A percentile compares a stretch with the other conserved stretches of the same genome.
Conservation (phyloP, 306 rosid genomes). For the Phaseolus lunatus region DNA sequence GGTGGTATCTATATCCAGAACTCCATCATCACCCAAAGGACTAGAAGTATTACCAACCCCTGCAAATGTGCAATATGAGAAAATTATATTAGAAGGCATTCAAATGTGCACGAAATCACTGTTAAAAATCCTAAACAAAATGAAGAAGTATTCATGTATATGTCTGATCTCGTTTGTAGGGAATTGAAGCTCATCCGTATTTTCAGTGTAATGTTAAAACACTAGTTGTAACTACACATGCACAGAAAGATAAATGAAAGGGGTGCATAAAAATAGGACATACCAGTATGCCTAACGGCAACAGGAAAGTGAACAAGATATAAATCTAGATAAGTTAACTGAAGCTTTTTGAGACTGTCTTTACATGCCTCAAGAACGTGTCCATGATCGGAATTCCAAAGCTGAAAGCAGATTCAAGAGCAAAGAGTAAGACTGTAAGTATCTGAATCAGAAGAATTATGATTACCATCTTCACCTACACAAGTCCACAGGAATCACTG, state of each 20-base stretch:
- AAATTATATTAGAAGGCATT: slow-evolving; percentile 26
- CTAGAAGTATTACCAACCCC: slow-evolving; percentile 91
- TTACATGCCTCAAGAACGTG: slow-evolving; percentile 88
- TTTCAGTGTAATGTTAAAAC: slow-evolving; percentile 18
- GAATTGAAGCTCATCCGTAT: not conserved
- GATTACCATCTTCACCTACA: not conserved
- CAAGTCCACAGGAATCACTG: not conserved
- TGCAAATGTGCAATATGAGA: slow-evolving; percentile 45
- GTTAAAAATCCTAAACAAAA: slow-evolving; percentile 22
- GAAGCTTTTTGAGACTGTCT: slow-evolving; percentile 88
- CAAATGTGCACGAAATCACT: not conserved
- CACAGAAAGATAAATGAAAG: slow-evolving; percentile 14
- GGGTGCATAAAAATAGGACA: slow-evolving; percentile 11
- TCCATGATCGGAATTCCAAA: slow-evolving; percentile 98
- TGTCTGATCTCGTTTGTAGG: not conserved
- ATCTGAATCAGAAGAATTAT: slow-evolving; percentile 4
- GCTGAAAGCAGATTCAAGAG: slow-evolving; percentile 60
- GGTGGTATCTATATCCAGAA: slow-evolving; percentile 86
- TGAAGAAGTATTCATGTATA: not conserved
- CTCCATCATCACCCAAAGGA: slow-evolving; percentile 83
- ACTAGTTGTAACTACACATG: not conserved
- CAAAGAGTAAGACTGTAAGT: slow-evolving; percentile 32
- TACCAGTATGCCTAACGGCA: slow-evolving; percentile 80
- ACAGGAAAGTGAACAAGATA: slow-evolving; percentile 92
- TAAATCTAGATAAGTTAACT: slow-evolving; percentile 77